These are phyloP conservation scores for Solanum aculeatissimum DNA, from an alignment of 305 asterid genomes.

Conservation along the genomic window DNA sequence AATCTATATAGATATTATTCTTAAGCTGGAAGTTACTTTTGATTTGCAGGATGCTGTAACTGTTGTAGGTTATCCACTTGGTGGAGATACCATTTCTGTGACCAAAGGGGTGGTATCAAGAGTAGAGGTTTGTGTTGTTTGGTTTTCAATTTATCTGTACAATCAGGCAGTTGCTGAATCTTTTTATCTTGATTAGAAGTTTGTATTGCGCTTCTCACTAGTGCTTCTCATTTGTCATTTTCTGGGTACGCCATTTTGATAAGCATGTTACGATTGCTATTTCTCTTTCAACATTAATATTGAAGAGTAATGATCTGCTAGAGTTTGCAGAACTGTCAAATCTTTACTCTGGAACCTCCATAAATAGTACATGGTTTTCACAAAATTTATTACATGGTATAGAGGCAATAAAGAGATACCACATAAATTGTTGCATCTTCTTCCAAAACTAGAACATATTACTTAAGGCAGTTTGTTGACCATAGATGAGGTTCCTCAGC, in stretches of 20 bases:
- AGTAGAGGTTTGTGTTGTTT: conserved; percentile 51
- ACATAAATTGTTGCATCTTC: not conserved
- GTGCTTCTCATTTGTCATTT: not conserved
- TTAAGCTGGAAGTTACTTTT: not conserved
- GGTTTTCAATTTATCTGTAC: not conserved
- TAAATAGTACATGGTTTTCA: not conserved
- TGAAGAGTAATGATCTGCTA: not conserved
- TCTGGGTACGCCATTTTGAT: not conserved
- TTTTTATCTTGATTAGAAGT: not conserved
- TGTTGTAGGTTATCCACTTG: conserved; percentile 94
- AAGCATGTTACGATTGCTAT: not conserved
- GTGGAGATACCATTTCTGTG: conserved; percentile 95
- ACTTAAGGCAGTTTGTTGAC: not conserved
- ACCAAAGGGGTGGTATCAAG: conserved; percentile 94
- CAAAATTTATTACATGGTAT: not conserved
- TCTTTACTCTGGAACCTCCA: not conserved
- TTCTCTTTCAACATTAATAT: not conserved
- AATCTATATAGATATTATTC: not conserved
- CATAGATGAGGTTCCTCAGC: not conserved
- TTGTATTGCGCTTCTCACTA: not conserved
- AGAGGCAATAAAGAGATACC: not conserved
- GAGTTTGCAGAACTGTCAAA: not conserved
- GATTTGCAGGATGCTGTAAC: conserved; percentile 74
- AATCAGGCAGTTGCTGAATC: not conserved
- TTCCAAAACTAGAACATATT: not conserved